Evolutionary conservation across 169 alveolate genomes (phyloP).

Genomic region (Plasmodium relictum): DNA sequence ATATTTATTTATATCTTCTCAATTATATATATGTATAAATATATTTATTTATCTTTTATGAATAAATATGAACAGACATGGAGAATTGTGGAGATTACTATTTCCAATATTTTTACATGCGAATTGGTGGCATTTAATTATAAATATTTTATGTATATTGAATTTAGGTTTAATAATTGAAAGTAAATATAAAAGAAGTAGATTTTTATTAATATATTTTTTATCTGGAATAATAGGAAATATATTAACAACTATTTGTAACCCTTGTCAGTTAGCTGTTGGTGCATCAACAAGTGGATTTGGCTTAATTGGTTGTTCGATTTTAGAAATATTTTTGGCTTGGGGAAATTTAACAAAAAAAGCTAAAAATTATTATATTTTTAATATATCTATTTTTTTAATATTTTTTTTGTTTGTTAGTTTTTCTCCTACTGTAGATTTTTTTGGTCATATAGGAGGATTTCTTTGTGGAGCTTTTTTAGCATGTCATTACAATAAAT

Average conservation of each 20-base stretch:
- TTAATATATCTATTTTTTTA: conserved; percentile 62
- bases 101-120: conserved; percentile 73
- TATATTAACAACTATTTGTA: conserved; percentile 76
- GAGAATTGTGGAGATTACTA: conserved; percentile 70
- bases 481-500: conserved; percentile 56
- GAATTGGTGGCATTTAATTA: conserved; percentile 72
- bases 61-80: conserved; percentile 25
- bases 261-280: conserved; percentile 80
- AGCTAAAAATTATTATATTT: conserved; percentile 58
- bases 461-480: conserved; percentile 73
- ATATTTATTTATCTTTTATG: neutral
- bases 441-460: conserved; percentile 75
- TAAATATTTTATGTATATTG: conserved; percentile 62
- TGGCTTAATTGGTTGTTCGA: conserved; percentile 79
- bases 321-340: conserved; percentile 77
- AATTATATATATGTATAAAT: neutral
- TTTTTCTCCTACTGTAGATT: conserved; percentile 73
- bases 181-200: conserved; percentile 42
- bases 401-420: conserved; percentile 67
- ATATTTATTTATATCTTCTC: neutral
- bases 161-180: conserved; percentile 74
- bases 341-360: conserved; percentile 64
- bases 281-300: conserved; percentile 81
- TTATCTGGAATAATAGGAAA: conserved; percentile 77
- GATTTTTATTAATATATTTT: conserved; percentile 18